Base-by-base conservation (phyloP, 1,139 yeast genomes). In the Geotrichum macrosporum region DNA sequence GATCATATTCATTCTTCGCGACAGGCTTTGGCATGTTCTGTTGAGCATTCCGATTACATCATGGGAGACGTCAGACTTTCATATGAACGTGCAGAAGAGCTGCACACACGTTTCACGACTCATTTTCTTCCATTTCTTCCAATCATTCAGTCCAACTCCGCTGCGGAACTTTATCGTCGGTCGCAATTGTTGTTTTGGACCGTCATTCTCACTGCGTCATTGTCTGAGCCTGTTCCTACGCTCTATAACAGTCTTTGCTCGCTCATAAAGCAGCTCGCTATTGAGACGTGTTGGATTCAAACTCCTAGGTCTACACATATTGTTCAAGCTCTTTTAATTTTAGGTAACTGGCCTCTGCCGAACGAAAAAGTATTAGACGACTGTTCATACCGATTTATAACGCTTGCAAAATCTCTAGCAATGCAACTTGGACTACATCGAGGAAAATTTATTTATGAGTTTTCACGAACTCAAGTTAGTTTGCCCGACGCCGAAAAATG, bases 301-400 rank as follows among this genome's bases (percentile, higher is more conserved):
- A 88, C 97, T 0, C 96, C 97, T 2, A 73, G 97, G 59, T 85
- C 95, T 3, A 86, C 96, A 0, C 96, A 88, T 62, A 89, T 88
- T 30, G 87, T 89, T 9, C 96, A 89, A 62, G 95, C 96, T 0
- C 70, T 89, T 38, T 69, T 88, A 24, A 82, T 89, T 32, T 71
- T 89, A 34, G 80, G 94, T 16, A 79, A 80, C 29, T 89, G 97
- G 97, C 96, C 96, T 0, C 68, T 89, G 39, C 96, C 97, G 0
- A 88, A 88, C 60, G 94, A 85, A 62, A 89, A 88, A 59, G 94
- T 89, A 8, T 72, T 89, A 52, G 97, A 89, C 66, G 97, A 89
- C 62, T 82, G 94, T 58, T 84, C 95, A 1, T 88, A 87, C 60
- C 72, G 97, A 58, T 88, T 87, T 64, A 79, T 86, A 19, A 94